These are phyloP conservation scores for Nakazawaea molendinolei DNA, from an alignment of 805 yeast species.

Conservation along the genomic window DNA sequence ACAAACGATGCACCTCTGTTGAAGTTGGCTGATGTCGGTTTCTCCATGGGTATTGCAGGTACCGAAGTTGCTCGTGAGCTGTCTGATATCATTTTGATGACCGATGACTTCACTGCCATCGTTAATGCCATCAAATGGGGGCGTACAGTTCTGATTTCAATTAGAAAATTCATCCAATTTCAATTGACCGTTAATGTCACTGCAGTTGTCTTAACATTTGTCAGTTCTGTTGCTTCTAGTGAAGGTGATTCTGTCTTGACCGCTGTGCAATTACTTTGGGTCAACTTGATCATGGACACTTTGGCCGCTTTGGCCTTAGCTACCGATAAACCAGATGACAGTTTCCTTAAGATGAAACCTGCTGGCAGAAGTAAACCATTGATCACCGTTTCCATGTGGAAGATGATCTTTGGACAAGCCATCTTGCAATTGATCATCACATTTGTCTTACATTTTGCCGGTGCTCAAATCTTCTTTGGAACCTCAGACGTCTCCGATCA, in stretches of 20 bases:
- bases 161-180: constrained; percentile 92
- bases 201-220: constrained; percentile 91
- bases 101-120: constrained; percentile 89
- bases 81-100: constrained; percentile 85
- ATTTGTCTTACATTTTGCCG: constrained; percentile 75
- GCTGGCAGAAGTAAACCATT: constrained; percentile 74
- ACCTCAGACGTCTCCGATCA: constrained; percentile 28
- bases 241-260: constrained; percentile 84
- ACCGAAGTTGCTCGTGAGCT: constrained; percentile 99
- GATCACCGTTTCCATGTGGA: constrained; percentile 94
- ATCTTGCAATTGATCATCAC: constrained; percentile 73
- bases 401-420: constrained; percentile 92
- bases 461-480: constrained; percentile 50
- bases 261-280: constrained; percentile 97
- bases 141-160: constrained; percentile 89
- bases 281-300: constrained; percentile 96
- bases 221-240: constrained; percentile 81
- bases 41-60: constrained; percentile 97
- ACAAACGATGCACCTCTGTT: constrained; percentile 98
- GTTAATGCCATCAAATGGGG: constrained; percentile 99
- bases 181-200: constrained; percentile 95
- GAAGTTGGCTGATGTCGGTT: constrained; percentile 95
- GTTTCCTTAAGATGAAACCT: constrained; percentile 73
- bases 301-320: constrained; percentile 96
- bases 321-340: constrained; percentile 90